Percentiles rank a stretch among this genome's conserved stretches.
These are phyloP conservation scores for Hypoxylon perforatum DNA, from an alignment of 495 filamentous ascomycete genomes.

Conservation along the genomic window DNA sequence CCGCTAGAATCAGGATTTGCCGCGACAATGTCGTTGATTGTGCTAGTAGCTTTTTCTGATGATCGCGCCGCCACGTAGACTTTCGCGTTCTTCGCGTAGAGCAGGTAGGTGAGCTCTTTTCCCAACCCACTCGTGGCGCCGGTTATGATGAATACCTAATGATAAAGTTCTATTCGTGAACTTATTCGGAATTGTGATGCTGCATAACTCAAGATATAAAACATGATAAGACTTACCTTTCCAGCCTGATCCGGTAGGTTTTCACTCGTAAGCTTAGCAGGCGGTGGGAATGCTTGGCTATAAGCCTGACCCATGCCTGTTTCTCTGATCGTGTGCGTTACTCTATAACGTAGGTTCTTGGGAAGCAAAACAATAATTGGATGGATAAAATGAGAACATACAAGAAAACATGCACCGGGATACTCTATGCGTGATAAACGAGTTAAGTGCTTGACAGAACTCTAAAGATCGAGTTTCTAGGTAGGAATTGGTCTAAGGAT, in stretches of 20 bases:
- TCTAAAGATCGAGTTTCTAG: too few relatives aligned
- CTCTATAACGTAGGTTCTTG: too few relatives aligned
- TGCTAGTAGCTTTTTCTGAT: constrained; percentile 33
- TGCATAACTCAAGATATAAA: not conserved
- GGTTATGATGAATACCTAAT: constrained; percentile 56
- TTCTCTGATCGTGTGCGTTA: too few relatives aligned
- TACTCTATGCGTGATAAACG: too few relatives aligned
- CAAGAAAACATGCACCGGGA: too few relatives aligned
- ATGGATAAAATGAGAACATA: too few relatives aligned
- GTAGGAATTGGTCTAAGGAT: too few relatives aligned
- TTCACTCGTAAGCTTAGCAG: constrained; percentile 21
- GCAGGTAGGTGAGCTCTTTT: constrained; percentile 54
- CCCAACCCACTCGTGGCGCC: constrained; percentile 60
- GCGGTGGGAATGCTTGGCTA: not conserved
- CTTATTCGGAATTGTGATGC: not conserved
- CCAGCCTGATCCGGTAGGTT: constrained; percentile 13
- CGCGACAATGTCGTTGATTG: constrained; percentile 33
- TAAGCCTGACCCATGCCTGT: not conserved
- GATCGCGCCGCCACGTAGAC: constrained; percentile 64
- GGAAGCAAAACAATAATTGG: too few relatives aligned
- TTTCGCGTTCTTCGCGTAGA: constrained; percentile 56
- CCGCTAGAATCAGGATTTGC: constrained; percentile 21
- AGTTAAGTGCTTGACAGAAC: too few relatives aligned
- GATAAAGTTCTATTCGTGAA: not conserved
- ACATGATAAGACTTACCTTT: constrained; percentile 1